phyloP scores from a whole-genome alignment of 306 rosid species.

The Glycine latifolia region DNA sequence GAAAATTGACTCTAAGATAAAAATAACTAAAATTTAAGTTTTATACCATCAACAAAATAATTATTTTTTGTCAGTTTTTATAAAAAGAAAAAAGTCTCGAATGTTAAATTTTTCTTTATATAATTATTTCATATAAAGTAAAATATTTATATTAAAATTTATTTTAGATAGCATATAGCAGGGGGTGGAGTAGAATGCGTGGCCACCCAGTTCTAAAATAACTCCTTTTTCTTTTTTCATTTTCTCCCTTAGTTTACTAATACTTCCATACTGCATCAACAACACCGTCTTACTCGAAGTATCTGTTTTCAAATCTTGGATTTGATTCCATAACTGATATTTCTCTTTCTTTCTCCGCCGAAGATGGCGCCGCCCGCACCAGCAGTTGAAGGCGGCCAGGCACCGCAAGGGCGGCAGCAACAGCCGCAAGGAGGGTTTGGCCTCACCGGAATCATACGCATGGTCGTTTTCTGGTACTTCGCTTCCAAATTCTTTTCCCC shows the following conservation, averaged over 20 bases:
- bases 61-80: too few relatives aligned
- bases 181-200: conserved; percentile 12
- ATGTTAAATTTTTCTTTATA: too few relatives aligned
- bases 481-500: conserved; percentile 94
- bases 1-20: too few relatives aligned
- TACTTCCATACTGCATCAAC: too few relatives aligned
- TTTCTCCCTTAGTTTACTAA: too few relatives aligned
- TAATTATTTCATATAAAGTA: too few relatives aligned
- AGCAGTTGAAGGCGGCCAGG: conserved; percentile 56
- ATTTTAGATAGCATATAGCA: too few relatives aligned
- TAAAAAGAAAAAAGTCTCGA: too few relatives aligned
- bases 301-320: conserved; percentile 32
- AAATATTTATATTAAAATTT: too few relatives aligned
- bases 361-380: conserved; percentile 80
- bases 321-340: conserved; percentile 39
- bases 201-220: conserved; percentile 23
- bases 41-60: too few relatives aligned
- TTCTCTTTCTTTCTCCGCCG: conserved; percentile 26
- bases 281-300: not conserved
- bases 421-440: conserved; percentile 71
- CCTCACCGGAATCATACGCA: conserved; percentile 83
- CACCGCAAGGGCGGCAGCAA: conserved; percentile 55
- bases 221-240: too few relatives aligned
- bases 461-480: conserved; percentile 97
- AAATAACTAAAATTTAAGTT: too few relatives aligned